These are phyloP conservation scores for Synchytrium microbalum DNA, from an alignment of 371 early-diverging fungal species.

Conservation along the genomic window DNA sequence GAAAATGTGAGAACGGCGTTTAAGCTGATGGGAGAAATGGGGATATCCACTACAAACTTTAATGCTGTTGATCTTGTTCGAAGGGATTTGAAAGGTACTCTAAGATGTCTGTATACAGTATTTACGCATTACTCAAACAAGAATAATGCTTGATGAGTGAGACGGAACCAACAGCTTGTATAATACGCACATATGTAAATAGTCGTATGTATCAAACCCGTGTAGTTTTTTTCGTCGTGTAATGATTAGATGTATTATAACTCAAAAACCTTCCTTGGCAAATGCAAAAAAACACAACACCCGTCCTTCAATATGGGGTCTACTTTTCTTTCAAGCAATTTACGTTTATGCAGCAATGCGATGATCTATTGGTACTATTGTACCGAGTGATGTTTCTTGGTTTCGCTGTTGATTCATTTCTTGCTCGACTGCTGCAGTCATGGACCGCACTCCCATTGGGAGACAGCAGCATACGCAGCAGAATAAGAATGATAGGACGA, in stretches of 20 bases:
- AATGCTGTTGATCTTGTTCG: background rate
- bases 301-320: too few relatives aligned
- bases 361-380: background rate
- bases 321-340: too few relatives aligned
- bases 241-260: too few relatives aligned
- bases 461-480: constrained; percentile 70
- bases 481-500: constrained; percentile 51
- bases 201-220: too few relatives aligned
- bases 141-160: too few relatives aligned
- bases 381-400: background rate
- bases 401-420: background rate
- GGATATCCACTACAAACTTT: background rate
- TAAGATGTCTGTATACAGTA: background rate
- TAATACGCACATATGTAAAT: too few relatives aligned
- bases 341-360: background rate
- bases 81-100: background rate
- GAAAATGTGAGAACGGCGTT: constrained; percentile 1
- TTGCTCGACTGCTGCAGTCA: background rate
- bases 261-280: too few relatives aligned
- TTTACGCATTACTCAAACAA: background rate
- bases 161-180: too few relatives aligned
- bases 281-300: too few relatives aligned
- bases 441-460: constrained; percentile 28
- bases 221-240: too few relatives aligned
- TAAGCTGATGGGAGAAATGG: constrained; percentile 2